These are phyloP conservation scores for Talaromyces sp. DNA, from an alignment of 2,329 filamentous ascomycete species.

Conservation along the genomic window DNA sequence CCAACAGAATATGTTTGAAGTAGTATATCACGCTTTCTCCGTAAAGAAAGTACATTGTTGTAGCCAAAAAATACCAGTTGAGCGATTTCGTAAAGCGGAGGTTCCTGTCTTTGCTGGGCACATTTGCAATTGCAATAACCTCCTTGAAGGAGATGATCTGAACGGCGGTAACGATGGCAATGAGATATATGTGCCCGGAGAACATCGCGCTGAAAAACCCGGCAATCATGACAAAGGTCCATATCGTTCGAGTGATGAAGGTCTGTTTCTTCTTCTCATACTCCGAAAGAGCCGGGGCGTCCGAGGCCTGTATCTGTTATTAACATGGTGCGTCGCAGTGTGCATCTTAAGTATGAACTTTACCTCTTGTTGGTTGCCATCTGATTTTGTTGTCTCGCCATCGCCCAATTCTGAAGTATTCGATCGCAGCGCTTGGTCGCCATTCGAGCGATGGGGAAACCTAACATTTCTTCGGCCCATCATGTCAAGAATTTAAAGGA, in stretches of 20 bases:
- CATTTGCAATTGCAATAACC: conserved; percentile 94
- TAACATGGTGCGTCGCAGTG: neutral
- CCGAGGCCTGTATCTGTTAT: conserved; percentile 27
- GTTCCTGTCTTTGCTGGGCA: conserved; percentile 84
- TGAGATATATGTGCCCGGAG: conserved; percentile 95
- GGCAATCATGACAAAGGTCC: conserved; percentile 96
- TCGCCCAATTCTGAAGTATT: conserved; percentile 15
- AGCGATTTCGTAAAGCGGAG: conserved; percentile 91
- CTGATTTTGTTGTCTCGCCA: conserved; percentile 7
- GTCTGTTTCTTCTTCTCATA: conserved; percentile 99
- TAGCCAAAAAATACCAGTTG: conserved; percentile 99
- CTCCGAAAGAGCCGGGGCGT: conserved; percentile 53
- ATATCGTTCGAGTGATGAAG: conserved; percentile 93
- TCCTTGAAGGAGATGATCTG: conserved; percentile 99
- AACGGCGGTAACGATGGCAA: conserved; percentile 83
- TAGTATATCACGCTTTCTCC: conserved; percentile 99
- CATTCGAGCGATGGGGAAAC: conserved; percentile 16
- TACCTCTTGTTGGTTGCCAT: conserved; percentile 34
- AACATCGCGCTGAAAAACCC: conserved; percentile 89
- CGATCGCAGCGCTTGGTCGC: conserved; percentile 13
- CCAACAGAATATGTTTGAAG: conserved; percentile 96
- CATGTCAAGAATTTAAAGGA: conserved; percentile 2
- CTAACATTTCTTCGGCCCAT: conserved; percentile 16
- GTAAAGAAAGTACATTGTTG: conserved; percentile 98
- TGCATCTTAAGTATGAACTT: conserved; percentile 3